Evolutionary conservation across 2,329 filamentous ascomycete genomes (phyloP).

Genomic region (Claviceps sorghi): DNA sequence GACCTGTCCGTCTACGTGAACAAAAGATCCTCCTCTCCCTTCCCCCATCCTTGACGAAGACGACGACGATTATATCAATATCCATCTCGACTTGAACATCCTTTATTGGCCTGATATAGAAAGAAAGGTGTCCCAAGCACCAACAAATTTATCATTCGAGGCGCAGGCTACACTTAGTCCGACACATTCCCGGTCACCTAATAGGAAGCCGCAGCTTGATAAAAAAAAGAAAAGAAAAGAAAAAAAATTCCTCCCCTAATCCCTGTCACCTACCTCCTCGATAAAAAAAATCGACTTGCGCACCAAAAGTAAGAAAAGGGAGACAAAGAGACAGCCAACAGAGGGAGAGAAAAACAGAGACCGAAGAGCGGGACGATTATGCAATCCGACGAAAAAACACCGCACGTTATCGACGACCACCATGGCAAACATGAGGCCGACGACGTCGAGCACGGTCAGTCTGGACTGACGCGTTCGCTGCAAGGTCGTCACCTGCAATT

Average conservation of each 20-base stretch:
- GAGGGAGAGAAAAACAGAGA: not conserved
- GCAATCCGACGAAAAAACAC: constrained; percentile 6
- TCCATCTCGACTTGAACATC: not conserved
- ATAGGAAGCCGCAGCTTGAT: not conserved
- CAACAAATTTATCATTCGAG: too few relatives aligned
- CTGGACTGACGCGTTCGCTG: constrained; percentile 23
- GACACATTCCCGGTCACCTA: not conserved
- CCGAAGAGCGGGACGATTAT: not conserved
- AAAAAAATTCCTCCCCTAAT: too few relatives aligned
- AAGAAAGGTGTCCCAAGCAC: too few relatives aligned
- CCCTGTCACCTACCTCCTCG: not conserved
- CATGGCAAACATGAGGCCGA: not conserved
- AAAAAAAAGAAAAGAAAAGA: too few relatives aligned
- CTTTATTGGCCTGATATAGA: too few relatives aligned
- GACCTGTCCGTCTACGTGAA: not conserved
- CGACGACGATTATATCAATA: not conserved
- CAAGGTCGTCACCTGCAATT: constrained; percentile 31
- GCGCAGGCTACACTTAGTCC: not conserved
- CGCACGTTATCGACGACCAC: constrained; percentile 1
- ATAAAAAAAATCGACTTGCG: not conserved
- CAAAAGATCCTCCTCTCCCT: not conserved
- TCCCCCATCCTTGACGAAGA: not conserved
- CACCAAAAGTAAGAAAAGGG: not conserved
- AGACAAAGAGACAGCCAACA: not conserved
- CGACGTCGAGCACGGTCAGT: constrained; percentile 20